Evolutionary conservation across 2,329 filamentous ascomycete genomes (phyloP), one percentile per base, ranked within the genome.

Genomic region (Aspergillus sp.): DNA sequence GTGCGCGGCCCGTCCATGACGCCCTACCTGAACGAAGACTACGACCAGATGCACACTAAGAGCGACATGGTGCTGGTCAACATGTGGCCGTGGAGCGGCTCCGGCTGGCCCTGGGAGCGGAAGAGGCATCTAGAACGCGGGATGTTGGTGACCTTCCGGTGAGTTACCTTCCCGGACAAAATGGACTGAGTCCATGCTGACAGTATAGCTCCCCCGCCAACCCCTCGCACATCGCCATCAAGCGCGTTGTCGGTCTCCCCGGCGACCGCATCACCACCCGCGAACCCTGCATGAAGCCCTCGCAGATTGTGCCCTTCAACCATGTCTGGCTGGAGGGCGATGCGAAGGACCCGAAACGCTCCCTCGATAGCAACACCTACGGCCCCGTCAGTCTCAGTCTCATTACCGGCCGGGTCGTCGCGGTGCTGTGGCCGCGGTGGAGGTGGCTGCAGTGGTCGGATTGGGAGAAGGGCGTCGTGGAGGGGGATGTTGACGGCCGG

Each of bases 241-340:
- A 99, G 76, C 81, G 94, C 38, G 81, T 99, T 10, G 79, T 96
- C 22, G 94, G 83, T 0, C 65, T 96, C 3, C 86, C 87, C 48
- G 91, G 92, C 9, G 93, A 97, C 66, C 76, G 83, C 1, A 83
- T 97, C 26, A 79, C 76, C 50, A 88, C 88, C 38, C 79, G 82
- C 52, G 70, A 76, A 49, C 85, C 84, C 16, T 87, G 84, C 65
- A 79, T 82, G 76, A 65, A 63, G 16, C 59, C 59, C 13, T 71
- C 78, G 38, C 72, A 76, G 45, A 79, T 81, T 56, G 82, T 99
- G 19, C 93, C 92, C 4, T 80, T 80, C 56, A 90, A 90, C 16
- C 92, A 97, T 75, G 80, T 97, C 24, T 99, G 94, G 94, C 84
- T 99, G 1, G 93, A 97, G 69, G 94, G 94, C 1, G 94, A 99